Evolutionary conservation across 2,329 filamentous ascomycete genomes (phyloP), one percentile per base, ranked within the genome.

Genomic region (Fusarium pseudograminearum): DNA sequence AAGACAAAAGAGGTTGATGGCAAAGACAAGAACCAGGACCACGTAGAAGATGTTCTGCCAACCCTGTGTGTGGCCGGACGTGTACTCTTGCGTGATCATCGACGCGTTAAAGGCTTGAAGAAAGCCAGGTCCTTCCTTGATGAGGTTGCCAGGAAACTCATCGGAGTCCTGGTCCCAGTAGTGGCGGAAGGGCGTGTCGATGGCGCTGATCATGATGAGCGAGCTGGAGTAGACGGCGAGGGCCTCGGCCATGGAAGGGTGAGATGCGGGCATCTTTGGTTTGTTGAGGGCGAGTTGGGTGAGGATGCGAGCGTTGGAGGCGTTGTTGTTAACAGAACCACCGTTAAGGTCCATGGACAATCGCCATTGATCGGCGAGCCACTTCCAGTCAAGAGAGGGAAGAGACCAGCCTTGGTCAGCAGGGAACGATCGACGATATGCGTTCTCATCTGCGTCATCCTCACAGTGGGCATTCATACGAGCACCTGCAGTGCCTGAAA

Each of bases 181-280:
- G 38, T 88, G 86, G 0, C 84, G 81, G 73, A 91, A 93, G 0
- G 90, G 89, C 0, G 90, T 80, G 58, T 87, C 83, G 11, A 86
- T 78, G 4, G 88, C 80, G 11, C 87, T 84, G 44, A 89, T 82
- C 11, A 94, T 83, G 1, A 94, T 77, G 0, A 91, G 93, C 36
- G 87, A 89, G 6, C 88, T 87, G 0, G 87, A 86, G 72, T 94
- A 84, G 0, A 93, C 91, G 0, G 92, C 91, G 0, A 96, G 76
- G 0, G 90, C 90, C 78, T 96, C 93, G 0, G 88, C 89, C n/a
- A 92, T 83, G 4, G 89, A 92, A 0, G 93, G 93, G 0, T 90
- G 77, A 0, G 78, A 74, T 1, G 82, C 77, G 34, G 85, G 80
- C 1, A 93, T 82, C 0, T 60, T 53, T 0, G 79, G 76, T 6